A percentile compares a stretch with the other conserved stretches of the same genome.
Conservation (phyloP, 495 filamentous ascomycete genomes). For the Hypoxylon lienhwacheense region DNA sequence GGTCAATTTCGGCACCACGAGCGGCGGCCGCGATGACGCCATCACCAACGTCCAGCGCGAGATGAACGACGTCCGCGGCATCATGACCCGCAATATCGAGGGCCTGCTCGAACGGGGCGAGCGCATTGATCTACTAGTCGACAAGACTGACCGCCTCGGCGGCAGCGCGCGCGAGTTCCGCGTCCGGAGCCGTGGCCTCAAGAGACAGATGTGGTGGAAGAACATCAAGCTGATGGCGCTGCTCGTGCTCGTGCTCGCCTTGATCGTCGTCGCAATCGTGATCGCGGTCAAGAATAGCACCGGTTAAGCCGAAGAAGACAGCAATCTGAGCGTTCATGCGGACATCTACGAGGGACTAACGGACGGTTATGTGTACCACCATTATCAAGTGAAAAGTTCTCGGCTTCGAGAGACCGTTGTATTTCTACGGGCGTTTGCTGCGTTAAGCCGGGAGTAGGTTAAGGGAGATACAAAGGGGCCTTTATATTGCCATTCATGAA, state of each 20-base stretch:
- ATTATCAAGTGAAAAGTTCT: slow-evolving; percentile 1
- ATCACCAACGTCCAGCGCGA: slow-evolving; percentile 79
- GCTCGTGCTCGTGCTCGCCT: slow-evolving; percentile 75
- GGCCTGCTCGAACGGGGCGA: slow-evolving; percentile 91
- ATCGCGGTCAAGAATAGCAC: slow-evolving; percentile 45
- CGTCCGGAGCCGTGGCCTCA: slow-evolving; percentile 78
- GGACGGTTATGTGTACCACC: background rate
- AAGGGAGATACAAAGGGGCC: background rate
- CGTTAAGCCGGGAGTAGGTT: slow-evolving; percentile 1
- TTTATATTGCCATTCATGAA: slow-evolving; percentile 7
- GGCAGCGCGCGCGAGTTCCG: slow-evolving; percentile 86
- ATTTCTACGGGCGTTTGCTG: slow-evolving; percentile 15
- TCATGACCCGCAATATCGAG: slow-evolving; percentile 99
- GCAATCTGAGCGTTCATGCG: background rate
- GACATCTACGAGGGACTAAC: background rate
- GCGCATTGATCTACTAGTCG: slow-evolving; percentile 91
- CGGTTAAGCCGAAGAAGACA: slow-evolving; percentile 10
- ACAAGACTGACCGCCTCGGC: slow-evolving; percentile 93
- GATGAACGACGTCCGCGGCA: slow-evolving; percentile 89
- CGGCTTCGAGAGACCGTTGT: slow-evolving; percentile 8
- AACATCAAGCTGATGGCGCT: slow-evolving; percentile 92
- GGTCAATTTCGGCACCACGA: slow-evolving; percentile 79
- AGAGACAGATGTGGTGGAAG: slow-evolving; percentile 99
- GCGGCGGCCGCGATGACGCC: slow-evolving; percentile 75
- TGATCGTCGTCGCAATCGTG: slow-evolving; percentile 65